Evolutionary conservation across 352 stramenopile species (phyloP), one percentile per base, ranked within the genome.

Genomic region (Phytophthora hibernalis): DNA sequence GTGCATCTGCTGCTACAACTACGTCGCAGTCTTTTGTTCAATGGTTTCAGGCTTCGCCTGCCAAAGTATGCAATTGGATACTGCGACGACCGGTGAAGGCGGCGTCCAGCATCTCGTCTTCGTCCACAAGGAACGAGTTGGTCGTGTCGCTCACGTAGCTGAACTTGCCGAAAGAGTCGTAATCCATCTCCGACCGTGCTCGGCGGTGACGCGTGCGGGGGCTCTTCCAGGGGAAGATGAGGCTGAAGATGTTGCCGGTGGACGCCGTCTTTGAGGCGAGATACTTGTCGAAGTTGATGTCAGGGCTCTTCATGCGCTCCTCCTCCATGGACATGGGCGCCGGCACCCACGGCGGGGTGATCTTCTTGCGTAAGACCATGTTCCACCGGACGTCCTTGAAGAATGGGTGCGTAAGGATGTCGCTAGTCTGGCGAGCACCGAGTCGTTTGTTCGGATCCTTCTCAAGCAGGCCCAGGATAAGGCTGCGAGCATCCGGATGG

Each of bases 71-170:
- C 63, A 95, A 51, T 72, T 95, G 87, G 47, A 95, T 77, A 64
- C 85, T 94, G 57, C 85, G 84, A 10, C 87, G 79, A 8, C 87
- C 87, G 12, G 85, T 92, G 65, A 95, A 95, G 20, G 87, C 87
- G 16, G 87, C 79, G 47, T 95, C 87, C 28, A 95, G 81, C 84
- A 95, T 95, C 61, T 95, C 87, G 64, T 95, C 87, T 80, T 95
- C 87, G 68, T 95, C 87, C 62, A 95, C 87, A 11, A 95, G 72
- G 72, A 95, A 95, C 61, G 87, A 95, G 62, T 92, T 93, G 26
- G 85, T 93, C 56, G 85, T 93, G 71, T 95, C 87, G 65, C 87
- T 94, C 58, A 95, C 86, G 73, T 94, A 95, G 70, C 87, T 95
- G 51, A 95, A 95, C 66, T 93, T 93, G 72, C 85, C 87, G 54